Base-by-base conservation (phyloP, 129 eudicot genomes). In the Oenanthe sinensis region DNA sequence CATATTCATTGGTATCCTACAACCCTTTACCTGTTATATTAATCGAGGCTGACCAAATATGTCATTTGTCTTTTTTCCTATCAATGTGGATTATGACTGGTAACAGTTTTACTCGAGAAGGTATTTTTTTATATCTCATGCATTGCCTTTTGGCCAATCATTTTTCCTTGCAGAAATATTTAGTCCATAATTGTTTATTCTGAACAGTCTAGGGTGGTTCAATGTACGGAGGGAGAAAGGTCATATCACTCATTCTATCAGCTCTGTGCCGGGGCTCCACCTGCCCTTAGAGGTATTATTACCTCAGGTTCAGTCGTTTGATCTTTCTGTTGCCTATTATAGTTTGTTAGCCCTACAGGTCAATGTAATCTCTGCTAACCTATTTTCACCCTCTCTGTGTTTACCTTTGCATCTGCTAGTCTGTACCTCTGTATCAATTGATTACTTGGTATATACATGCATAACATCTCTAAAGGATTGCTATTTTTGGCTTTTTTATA, bases 211-310 rank as follows among this genome's bases (percentile, higher is more conserved):
- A 87, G 98, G 83, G 98, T 93, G 76, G 98, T 93, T 71, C 97
- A 87, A 79, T 87, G 93, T 79, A 81, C 89, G 19, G 97, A 89
- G 63, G 98, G 98, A 50, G 98, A 93, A 89, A 87, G 98, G 84
- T 91, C 98, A 52, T 93, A 91, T 85, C 98, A 93, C 87, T 85
- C 91, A 13, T 93, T 93, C 78, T 93, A 93, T 84, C 98, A 91
- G 80, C 97, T 93, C 47, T 93, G 97, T 88, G 91, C 93, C 36
- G 98, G 98, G 81, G 98, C 98, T 82, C 87, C 98, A 77, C 74
- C 84, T 52, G 71, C 80, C 45, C 93, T 93, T 71, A 91, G 88
- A 93, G 98, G 98, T 93, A 86, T 43, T 67, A 17, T 54, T 40
- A 44, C 8, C 55, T 75, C 33, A 33, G 0, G 47, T 71, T 60